A percentile compares a stretch with the other conserved stretches of the same genome.
phyloP scores from a whole-genome alignment of 1,284 basidiomycete genomes.

The Leucoagaricus sp. region DNA sequence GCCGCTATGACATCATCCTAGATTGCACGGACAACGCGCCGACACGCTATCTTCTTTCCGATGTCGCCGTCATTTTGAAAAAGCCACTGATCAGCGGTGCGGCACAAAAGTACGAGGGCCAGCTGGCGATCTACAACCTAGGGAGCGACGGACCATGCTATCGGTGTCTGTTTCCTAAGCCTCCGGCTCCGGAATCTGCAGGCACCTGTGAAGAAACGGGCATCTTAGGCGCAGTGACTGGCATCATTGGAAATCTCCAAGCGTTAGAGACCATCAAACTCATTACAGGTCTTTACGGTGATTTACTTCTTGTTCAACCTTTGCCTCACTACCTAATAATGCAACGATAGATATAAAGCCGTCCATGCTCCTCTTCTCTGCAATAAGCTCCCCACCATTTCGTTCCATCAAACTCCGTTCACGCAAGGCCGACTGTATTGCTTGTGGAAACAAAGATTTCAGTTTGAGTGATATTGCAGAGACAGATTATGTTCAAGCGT shows the following conservation, averaged over 20 bases:
- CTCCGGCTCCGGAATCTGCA: constrained; percentile 60
- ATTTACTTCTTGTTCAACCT: constrained; percentile 23
- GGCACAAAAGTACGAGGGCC: constrained; percentile 90
- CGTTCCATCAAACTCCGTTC: constrained; percentile 79
- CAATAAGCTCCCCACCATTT: constrained; percentile 73
- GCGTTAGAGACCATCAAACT: constrained; percentile 90
- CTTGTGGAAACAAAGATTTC: constrained; percentile 56
- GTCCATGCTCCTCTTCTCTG: constrained; percentile 72
- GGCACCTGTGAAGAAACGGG: constrained; percentile 91
- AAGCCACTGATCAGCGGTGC: constrained; percentile 92
- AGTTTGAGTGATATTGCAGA: constrained; percentile 47
- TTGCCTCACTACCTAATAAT: neutral
- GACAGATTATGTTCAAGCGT: constrained; percentile 78
- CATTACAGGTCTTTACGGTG: constrained; percentile 72
- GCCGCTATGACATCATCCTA: constrained; percentile 75
- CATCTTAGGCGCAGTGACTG: constrained; percentile 88
- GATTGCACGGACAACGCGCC: constrained; percentile 96
- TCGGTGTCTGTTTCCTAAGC: constrained; percentile 88
- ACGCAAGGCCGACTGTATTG: constrained; percentile 60
- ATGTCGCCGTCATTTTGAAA: constrained; percentile 74
- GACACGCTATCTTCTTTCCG: constrained; percentile 94
- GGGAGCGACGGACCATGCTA: constrained; percentile 84
- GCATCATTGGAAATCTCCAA: constrained; percentile 90
- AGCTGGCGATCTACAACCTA: constrained; percentile 82
- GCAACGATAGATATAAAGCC: constrained; percentile 52